These are phyloP conservation scores for Sherardia arvensis DNA, from an alignment of 257 asterid genomes.

Conservation along the genomic window DNA sequence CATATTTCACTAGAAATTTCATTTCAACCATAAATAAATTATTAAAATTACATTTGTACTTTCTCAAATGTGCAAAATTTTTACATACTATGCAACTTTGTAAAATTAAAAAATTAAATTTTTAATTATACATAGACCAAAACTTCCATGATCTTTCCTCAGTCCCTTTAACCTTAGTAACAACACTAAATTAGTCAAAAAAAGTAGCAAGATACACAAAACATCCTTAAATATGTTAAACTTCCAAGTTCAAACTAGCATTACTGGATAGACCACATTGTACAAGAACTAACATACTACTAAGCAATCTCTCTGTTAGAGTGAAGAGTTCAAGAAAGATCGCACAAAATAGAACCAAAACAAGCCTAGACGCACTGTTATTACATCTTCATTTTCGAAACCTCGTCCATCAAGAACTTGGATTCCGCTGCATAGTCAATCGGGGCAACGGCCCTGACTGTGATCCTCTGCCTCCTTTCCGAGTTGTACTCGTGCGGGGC, in stretches of 20 bases:
- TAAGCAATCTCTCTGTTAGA: not conserved
- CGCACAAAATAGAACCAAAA: not conserved
- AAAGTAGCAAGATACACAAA: not conserved
- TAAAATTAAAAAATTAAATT: too few species aligned
- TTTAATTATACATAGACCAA: too few species aligned
- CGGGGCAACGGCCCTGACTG: conserved; percentile 54
- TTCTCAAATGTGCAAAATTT: too few species aligned
- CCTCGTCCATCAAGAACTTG: conserved; percentile 54
- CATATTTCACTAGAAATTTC: too few species aligned
- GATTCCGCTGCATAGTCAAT: conserved; percentile 77
- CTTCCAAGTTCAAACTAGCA: not conserved
- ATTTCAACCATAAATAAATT: too few species aligned
- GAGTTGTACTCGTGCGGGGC: conserved; percentile 54
- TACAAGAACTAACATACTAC: not conserved
- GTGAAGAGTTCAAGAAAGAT: not conserved
- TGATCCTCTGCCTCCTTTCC: conserved; percentile 83
- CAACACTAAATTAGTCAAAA: not conserved
- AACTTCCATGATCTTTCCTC: not conserved
- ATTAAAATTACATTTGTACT: too few species aligned
- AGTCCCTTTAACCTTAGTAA: not conserved
- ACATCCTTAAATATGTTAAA: not conserved
- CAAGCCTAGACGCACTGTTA: conserved; percentile 13
- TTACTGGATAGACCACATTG: not conserved
- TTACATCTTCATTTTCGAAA: conserved; percentile 47
- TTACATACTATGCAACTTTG: too few species aligned